Evolutionary conservation across 805 yeast species (phyloP).

Genomic region (Metschnikowia gelsemii): DNA sequence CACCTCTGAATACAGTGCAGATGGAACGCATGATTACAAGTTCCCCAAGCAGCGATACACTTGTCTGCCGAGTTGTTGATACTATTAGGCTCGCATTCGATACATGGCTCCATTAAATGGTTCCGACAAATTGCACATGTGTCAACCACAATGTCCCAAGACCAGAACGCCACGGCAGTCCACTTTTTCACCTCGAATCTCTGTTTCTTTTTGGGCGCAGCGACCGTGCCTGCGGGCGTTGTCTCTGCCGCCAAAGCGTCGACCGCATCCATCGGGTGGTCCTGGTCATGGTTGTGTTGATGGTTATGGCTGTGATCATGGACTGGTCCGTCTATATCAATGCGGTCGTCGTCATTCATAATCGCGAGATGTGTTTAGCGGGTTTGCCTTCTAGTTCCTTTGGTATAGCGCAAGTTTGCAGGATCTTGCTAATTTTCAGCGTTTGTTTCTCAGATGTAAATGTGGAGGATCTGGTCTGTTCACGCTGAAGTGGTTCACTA

Average conservation of each 20-base stretch:
- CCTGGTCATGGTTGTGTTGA: slow-evolving; percentile 3
- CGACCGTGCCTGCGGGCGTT: slow-evolving; percentile 28
- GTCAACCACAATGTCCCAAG: slow-evolving; percentile 93
- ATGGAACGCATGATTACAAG: slow-evolving; percentile 97
- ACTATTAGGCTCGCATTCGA: slow-evolving; percentile 89
- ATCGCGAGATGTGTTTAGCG: background rate
- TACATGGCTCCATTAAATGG: slow-evolving; percentile 97
- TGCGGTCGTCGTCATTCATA: slow-evolving; percentile 18
- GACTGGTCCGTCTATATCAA: slow-evolving; percentile 14
- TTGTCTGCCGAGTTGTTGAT: slow-evolving; percentile 57
- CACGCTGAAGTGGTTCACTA: too few species aligned
- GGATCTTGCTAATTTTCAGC: too few species aligned
- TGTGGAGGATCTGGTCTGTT: too few species aligned
- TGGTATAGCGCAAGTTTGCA: too few species aligned
- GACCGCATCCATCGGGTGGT: slow-evolving; percentile 11
- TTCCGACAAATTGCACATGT: slow-evolving; percentile 98
- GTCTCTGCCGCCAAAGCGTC: slow-evolving; percentile 6
- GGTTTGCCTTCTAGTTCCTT: background rate
- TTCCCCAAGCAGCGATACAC: slow-evolving; percentile 97
- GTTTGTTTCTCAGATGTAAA: too few species aligned
- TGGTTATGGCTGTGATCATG: slow-evolving; percentile 1
- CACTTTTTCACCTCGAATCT: slow-evolving; percentile 93
- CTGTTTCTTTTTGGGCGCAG: slow-evolving; percentile 46
- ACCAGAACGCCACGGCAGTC: slow-evolving; percentile 99
- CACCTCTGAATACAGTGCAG: slow-evolving; percentile 94